phyloP scores from a whole-genome alignment of 495 filamentous ascomycete genomes.

The Hapsidospora chrysogenum region DNA sequence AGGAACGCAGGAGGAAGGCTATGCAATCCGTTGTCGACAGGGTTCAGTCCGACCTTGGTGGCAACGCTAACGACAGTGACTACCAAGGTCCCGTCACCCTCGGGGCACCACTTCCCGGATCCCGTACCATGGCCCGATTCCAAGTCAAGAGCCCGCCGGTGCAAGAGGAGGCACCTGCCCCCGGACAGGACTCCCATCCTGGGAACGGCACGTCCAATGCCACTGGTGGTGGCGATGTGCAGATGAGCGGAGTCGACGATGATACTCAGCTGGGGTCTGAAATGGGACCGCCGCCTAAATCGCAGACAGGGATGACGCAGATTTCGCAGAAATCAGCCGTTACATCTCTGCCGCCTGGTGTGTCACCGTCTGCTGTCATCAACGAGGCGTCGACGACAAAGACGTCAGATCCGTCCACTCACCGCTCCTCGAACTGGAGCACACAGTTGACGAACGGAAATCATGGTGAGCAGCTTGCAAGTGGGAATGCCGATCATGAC shows the following conservation, averaged over 20 bases:
- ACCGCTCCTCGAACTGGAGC: conserved; percentile 33
- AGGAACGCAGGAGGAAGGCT: conserved; percentile 36
- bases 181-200: too few relatives aligned
- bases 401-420: conserved; percentile 53
- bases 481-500: conserved; percentile 2
- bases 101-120: conserved; percentile 36
- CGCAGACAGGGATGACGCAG: conserved; percentile 21
- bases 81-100: conserved; percentile 41
- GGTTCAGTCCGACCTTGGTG: conserved; percentile 16
- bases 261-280: conserved; percentile 24
- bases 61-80: conserved; percentile 14
- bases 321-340: conserved; percentile 54
- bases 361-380: conserved; percentile 55
- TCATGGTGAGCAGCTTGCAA: conserved; percentile 11
- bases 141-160: conserved; percentile 25
- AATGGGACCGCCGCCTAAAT: conserved; percentile 16
- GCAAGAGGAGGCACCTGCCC: conserved; percentile 3
- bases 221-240: conserved; percentile 29
- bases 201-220: conserved; percentile 49
- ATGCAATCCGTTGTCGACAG: conserved; percentile 21
- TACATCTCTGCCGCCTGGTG: conserved; percentile 58
- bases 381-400: conserved; percentile 87
- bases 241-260: conserved; percentile 43
- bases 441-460: conserved; percentile 47
- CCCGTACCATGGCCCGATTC: conserved; percentile 26